Evolutionary conservation across 1,284 basidiomycete species (phyloP), one percentile per base, ranked within the genome.

Genomic region (Heliocybe sulcata): DNA sequence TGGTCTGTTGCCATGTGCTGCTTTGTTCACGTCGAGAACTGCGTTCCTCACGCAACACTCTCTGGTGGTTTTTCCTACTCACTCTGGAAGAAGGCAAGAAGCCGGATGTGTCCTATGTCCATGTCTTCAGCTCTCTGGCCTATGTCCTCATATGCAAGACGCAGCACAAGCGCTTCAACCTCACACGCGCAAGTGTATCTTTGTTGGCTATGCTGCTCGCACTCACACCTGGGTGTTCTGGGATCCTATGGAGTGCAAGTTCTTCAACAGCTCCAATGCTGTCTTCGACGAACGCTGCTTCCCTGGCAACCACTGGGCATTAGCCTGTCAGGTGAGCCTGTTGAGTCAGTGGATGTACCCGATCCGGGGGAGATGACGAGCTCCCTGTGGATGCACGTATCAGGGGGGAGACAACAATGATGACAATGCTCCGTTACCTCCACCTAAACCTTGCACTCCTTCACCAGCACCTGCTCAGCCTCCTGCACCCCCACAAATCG

Each of bases 91-190:
- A n/a, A n/a, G n/a, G n/a, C n/a, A n/a, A n/a, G n/a, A 68, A 67
- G 48, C 69, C 68, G 0, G 48, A 67, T 42, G 54, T 70, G 20
- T 62, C 63, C 1, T 59, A 65, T 51, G 60, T 71, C 10, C 56
- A 60, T 1, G 61, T 64, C 1, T 72, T 67, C 63, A 66, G 70
- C 3, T 74, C 68, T 49, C 60, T 60, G 35, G 66, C 68, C 9
- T 72, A 67, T 63, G 66, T 68, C 25, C 65, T 68, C 42, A 58
- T 67, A n/a, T 62, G 65, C 49, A 68, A 64, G 60, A 59, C 67
- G n/a, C 65, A 69, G 54, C 56, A 61, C 3, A 55, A 54, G 23
- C 60, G 20, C 59, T 72, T 16, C 58, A 58, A 8, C 59, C 64
- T 0, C 67, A 72, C 56, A 66, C 65, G 10, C 47, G 65, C 35